Percentiles rank a stretch among this genome's conserved stretches.
Conservation (phyloP, 140 eudicot species). For the Stevia rebaudiana region DNA sequence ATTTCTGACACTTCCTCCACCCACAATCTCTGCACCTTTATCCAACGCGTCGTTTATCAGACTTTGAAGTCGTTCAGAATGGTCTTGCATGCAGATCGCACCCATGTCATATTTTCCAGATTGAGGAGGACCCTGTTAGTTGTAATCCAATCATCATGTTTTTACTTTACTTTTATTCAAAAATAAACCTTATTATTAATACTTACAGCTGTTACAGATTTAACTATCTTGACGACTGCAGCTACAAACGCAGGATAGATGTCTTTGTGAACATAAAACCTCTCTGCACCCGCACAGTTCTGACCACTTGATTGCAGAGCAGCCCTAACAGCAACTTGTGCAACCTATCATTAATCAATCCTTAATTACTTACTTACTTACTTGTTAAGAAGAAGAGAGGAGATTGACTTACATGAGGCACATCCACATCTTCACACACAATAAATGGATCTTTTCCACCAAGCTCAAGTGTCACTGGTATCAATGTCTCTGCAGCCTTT, state of each 20-base stretch:
- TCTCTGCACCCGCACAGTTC: slow-evolving; percentile 98
- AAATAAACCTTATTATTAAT: too few relatives aligned
- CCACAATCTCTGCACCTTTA: slow-evolving; percentile 89
- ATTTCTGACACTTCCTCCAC: slow-evolving; percentile 86
- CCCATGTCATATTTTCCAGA: slow-evolving; percentile 95
- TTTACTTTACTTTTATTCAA: too few relatives aligned
- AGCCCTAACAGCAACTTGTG: slow-evolving; percentile 97
- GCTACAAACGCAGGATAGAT: slow-evolving; percentile 69
- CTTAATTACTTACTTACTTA: too few relatives aligned
- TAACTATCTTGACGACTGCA: slow-evolving; percentile 81
- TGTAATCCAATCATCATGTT: too few relatives aligned
- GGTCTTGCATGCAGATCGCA: slow-evolving; percentile 98
- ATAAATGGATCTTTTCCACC: slow-evolving; percentile 99
- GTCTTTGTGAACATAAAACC: slow-evolving; percentile 88
- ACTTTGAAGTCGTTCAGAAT: slow-evolving; percentile 84
- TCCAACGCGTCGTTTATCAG: slow-evolving; percentile 89
- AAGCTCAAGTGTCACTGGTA: slow-evolving; percentile 96
- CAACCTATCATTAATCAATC: slow-evolving; percentile 82
- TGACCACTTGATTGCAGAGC: slow-evolving; percentile 96
- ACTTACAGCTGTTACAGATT: slow-evolving; percentile 90
- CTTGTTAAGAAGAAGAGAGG: too few relatives aligned
- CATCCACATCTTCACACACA: slow-evolving; percentile 94
- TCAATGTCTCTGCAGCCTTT: slow-evolving; percentile 82
- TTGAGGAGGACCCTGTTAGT: slow-evolving; percentile 99
- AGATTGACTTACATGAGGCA: slow-evolving; percentile 92